Evolutionary conservation across 139 green algal genomes (phyloP).

Genomic region (Gonium pectorale): DNA sequence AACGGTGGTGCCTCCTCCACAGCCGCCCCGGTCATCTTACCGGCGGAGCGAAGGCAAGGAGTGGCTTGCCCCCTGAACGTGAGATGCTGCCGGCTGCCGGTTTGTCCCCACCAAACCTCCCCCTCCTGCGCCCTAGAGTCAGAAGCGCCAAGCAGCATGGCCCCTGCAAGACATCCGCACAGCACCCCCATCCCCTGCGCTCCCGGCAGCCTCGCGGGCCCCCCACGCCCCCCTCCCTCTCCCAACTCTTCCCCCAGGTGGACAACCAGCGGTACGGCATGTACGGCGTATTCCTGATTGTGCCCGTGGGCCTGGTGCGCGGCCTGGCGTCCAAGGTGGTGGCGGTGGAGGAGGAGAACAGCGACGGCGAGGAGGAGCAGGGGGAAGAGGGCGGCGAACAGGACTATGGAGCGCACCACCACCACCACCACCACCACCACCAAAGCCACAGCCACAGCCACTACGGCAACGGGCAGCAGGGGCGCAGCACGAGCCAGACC

Average conservation of each 20-base stretch:
- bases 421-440: no score
- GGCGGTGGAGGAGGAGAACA: constrained; percentile 29
- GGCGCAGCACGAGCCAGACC: neutral
- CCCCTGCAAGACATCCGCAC: no score
- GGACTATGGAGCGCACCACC: neutral
- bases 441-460: neutral
- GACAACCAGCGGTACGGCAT: constrained; percentile 43
- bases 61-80: neutral
- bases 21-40: no score
- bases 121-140: no score
- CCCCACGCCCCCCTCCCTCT: neutral
- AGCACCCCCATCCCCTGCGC: no score
- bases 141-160: no score
- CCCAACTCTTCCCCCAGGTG: neutral
- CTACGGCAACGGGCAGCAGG: neutral
- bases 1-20: no score
- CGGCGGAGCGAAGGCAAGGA: no score
- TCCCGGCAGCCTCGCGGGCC: neutral
- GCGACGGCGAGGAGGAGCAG: constrained; percentile 34
- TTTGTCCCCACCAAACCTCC: neutral
- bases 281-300: constrained; percentile 51
- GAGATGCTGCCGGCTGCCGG: neutral
- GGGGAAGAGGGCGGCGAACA: neutral
- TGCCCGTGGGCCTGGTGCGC: constrained; percentile 32
- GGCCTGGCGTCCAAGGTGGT: constrained; percentile 25